Base-by-base conservation (phyloP, 306 rosid genomes). In the Abrus precatorius region DNA sequence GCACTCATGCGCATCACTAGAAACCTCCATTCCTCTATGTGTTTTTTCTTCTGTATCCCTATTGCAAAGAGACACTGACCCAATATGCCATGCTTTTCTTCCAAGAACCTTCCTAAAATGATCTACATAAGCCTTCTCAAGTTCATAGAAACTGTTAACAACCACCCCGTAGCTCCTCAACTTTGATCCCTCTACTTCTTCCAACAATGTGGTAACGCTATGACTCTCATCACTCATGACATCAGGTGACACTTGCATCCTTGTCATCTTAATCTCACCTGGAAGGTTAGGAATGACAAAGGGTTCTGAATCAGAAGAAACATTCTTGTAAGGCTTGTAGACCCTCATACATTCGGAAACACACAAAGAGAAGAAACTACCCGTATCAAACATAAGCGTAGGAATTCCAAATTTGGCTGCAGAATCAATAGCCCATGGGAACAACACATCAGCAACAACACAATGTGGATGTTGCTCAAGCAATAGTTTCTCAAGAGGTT, bases 71-170 rank as follows among this genome's bases (percentile, higher is more conserved):
- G 84, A 84, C 1, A 85, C 9, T 0, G 88, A 90, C 32, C 93
- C 93, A 2, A 91, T 55, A 45, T 47, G 82, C 96, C 91, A 91
- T 29, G 84, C 78, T 63, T 79, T 91, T 34, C 69, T 53, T 14
- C 80, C 84, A 14, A 81, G 12, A 3, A 2, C 33, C 0, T 74
- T 43, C 36, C 32, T 14, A 3, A 30, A 74, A 43, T 49, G 20
- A 80, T 80, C 77, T 59, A 49, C 70, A 79, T 79, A 79, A 7
- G 1, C 77, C 7, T 56, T 27, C 28, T 79, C 83, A 4, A 79
- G 62, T 3, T 79, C 83, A 45, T 57, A 57, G 48, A 79, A 57
- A 59, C 77, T 69, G 3, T 91, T 91, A 9, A 84, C 64, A 12
- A 91, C 1, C 40, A 77, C 67, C 9, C 95, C 91, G 34, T 14